Base-by-base conservation (phyloP, 192 early-diverging fungal species). In the Podila epicladia region DNA sequence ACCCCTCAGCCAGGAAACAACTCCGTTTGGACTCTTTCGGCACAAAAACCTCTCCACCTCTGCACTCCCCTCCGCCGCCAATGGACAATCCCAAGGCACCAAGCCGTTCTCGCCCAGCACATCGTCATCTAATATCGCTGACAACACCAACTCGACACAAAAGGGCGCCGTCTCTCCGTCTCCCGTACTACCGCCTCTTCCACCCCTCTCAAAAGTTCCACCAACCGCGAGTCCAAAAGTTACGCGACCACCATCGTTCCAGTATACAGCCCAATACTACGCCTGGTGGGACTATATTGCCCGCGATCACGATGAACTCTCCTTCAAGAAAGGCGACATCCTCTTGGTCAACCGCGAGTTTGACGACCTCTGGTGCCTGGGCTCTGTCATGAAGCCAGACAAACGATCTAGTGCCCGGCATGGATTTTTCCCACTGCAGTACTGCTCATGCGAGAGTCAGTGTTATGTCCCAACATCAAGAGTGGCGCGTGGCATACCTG, bases 251-350 rank as follows among this genome's bases (percentile, higher is more conserved):
- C n/a, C 71, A 17, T 80, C 77, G 15, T 80, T 80, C 31, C 77
- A 80, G 24, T 80, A 80, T 61, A 58, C 71, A 28, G 71, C 77
- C 22, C 77, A 80, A 55, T 80, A 65, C 55, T 73, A 80, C 51
- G 77, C 71, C 11, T 80, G 77, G 71, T 80, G 77, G 77, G 77
- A 80, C 58, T 80, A 80, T n/a, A 80, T 80, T n/a, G 70, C 77
- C 15, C 60, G 70, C 7, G 77, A 80, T 22, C 71, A 80, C 38
- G 77, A 80, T 32, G 77, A 80, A 22, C 77, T 80, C 13, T 80
- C 77, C 4, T 80, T 80, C 58, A 68, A 64, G 49, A 80, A 80
- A 33, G 77, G 77, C 61, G 77, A 80, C 29, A 69, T 80, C 38
- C 71, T 80, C 19, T 49, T 80, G 8, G 77, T 80, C 51, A 73